Evolutionary conservation across 805 yeast genomes (phyloP).

Genomic region (Metschnikowia continentalis): DNA sequence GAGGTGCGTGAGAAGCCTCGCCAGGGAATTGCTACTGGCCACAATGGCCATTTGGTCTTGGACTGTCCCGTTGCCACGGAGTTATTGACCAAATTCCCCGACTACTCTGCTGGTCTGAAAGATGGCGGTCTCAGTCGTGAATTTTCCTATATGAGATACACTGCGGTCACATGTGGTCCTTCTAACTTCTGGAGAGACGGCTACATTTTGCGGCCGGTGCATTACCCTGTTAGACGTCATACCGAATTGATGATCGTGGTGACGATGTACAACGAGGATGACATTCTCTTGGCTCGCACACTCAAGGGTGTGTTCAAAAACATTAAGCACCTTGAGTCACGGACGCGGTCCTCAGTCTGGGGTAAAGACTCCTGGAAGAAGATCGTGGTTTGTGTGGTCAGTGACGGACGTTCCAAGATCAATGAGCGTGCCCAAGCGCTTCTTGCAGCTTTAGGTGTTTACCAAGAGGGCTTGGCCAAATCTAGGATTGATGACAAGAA

Average conservation of each 20-base stretch:
- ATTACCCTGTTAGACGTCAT: conserved; percentile 48
- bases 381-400: conserved; percentile 81
- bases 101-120: conserved; percentile 27
- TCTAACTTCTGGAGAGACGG: conserved; percentile 56
- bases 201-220: conserved; percentile 52
- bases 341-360: conserved; percentile 68
- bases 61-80: conserved; percentile 86
- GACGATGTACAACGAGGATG: conserved; percentile 80
- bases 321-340: conserved; percentile 65
- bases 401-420: conserved; percentile 87
- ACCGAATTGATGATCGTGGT: conserved; percentile 60
- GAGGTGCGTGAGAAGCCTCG: conserved; percentile 31
- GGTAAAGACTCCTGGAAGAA: conserved; percentile 96
- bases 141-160: conserved; percentile 57
- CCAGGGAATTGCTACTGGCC: conserved; percentile 25
- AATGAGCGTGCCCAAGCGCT: conserved; percentile 75
- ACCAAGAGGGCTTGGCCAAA: conserved; percentile 94
- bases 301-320: conserved; percentile 85
- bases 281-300: conserved; percentile 75
- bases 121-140: conserved; percentile 47
- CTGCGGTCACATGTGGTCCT: conserved; percentile 69
- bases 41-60: conserved; percentile 71
- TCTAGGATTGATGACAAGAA: conserved; percentile 78
- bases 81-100: conserved; percentile 46
- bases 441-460: conserved; percentile 82